Conservation (phyloP, 495 filamentous ascomycete species). For the Sabuloglossum arenarium region DNA sequence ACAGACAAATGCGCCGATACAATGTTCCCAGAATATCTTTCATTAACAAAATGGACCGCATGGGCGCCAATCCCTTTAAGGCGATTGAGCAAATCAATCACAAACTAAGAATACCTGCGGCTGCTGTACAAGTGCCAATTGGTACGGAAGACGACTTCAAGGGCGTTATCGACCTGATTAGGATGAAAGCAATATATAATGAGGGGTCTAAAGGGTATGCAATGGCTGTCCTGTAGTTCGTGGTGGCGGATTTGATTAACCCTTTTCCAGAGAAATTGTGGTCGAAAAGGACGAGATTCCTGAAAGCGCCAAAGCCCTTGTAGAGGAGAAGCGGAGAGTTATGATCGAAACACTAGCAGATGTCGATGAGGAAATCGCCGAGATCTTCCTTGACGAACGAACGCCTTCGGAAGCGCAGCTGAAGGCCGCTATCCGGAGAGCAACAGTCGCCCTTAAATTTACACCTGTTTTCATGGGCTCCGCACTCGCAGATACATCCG, state of each 20-base stretch:
- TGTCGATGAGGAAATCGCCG: conserved; percentile 95
- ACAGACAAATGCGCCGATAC: conserved; percentile 96
- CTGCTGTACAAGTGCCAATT: conserved; percentile 89
- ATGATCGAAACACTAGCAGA: conserved; percentile 93
- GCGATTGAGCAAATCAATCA: conserved; percentile 91
- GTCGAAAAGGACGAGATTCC: conserved; percentile 64
- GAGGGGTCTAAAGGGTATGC: conserved; percentile 57
- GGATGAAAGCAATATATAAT: conserved; percentile 86
- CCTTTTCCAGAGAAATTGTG: conserved; percentile 21
- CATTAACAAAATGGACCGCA: conserved; percentile 99
- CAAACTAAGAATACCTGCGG: conserved; percentile 80
- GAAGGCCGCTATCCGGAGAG: conserved; percentile 70
- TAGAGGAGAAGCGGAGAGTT: conserved; percentile 56
- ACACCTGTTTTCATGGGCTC: conserved; percentile 93
- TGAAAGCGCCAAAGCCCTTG: conserved; percentile 46
- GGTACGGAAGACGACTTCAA: conserved; percentile 80
- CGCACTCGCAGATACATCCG: conserved; percentile 80
- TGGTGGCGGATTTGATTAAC: background rate
- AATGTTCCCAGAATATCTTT: conserved; percentile 91
- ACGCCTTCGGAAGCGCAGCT: conserved; percentile 61
- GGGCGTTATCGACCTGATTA: conserved; percentile 83
- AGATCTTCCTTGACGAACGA: conserved; percentile 78
- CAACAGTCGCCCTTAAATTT: conserved; percentile 78
- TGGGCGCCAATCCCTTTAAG: conserved; percentile 97
- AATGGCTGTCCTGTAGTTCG: background rate